phyloP scores from a whole-genome alignment of 495 filamentous ascomycete genomes.

The Apodospora peruviana region DNA sequence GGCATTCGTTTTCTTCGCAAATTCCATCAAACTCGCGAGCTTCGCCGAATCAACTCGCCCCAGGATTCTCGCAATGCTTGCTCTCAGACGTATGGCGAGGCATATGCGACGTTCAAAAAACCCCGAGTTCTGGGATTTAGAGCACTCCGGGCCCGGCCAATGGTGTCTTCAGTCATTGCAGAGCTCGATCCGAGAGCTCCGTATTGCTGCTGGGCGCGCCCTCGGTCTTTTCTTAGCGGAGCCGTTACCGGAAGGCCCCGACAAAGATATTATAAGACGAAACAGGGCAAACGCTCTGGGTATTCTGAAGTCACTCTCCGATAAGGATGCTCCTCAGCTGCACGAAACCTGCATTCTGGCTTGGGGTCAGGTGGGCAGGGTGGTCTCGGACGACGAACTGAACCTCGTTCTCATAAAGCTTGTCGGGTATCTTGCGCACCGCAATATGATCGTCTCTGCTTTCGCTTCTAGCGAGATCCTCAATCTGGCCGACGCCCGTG shows the following conservation, averaged over 20 bases:
- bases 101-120: slow-evolving; percentile 63
- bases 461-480: slow-evolving; percentile 68
- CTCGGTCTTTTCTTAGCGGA: slow-evolving; percentile 56
- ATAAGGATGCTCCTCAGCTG: slow-evolving; percentile 53
- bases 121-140: slow-evolving; percentile 56
- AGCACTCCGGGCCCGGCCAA: slow-evolving; percentile 59
- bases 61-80: slow-evolving; percentile 68
- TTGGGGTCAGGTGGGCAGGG: slow-evolving; percentile 71
- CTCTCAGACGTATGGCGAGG: slow-evolving; percentile 58
- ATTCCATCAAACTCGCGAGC: slow-evolving; percentile 49
- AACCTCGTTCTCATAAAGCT: slow-evolving; percentile 79
- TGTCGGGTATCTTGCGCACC: slow-evolving; percentile 79
- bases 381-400: slow-evolving; percentile 62
- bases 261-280: slow-evolving; percentile 33
- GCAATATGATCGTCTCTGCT: slow-evolving; percentile 71
- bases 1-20: slow-evolving; percentile 45
- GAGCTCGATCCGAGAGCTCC: slow-evolving; percentile 80
- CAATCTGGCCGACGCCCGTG: slow-evolving; percentile 58
- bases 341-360: slow-evolving; percentile 83
- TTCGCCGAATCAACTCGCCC: slow-evolving; percentile 56
- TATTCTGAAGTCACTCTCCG: slow-evolving; percentile 63
- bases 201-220: slow-evolving; percentile 63
- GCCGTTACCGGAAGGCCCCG: slow-evolving; percentile 35
- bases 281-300: slow-evolving; percentile 67
- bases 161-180: slow-evolving; percentile 75